A percentile compares a stretch with the other conserved stretches of the same genome.
Evolutionary conservation across 768 basidiomycete genomes (phyloP).

Genomic region (Symmetrospora coprosmae): DNA sequence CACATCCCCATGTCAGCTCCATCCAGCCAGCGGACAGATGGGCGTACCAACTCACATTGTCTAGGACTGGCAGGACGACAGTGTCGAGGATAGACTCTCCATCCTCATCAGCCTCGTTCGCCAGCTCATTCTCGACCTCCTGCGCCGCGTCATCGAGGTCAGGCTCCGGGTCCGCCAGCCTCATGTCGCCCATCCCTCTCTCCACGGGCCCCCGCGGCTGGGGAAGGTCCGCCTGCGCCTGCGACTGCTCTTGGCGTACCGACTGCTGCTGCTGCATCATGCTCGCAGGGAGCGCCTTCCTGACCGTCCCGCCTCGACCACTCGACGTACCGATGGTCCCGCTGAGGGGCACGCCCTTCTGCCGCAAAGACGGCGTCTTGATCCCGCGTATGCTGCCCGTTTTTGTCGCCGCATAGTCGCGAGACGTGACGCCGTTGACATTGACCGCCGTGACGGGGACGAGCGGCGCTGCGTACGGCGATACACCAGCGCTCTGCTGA

Average conservation of each 20-base stretch:
- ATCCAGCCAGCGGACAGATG: no score
- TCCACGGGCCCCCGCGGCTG: no score
- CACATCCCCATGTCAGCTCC: neutral
- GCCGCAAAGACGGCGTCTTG: neutral
- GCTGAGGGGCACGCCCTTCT: neutral
- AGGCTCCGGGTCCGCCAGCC: neutral
- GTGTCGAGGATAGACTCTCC: slow-evolving; percentile 64
- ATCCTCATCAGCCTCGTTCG: slow-evolving; percentile 25
- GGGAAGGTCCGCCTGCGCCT: no score
- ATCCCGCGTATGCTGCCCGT: neutral
- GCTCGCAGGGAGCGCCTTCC: neutral
- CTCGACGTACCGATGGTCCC: neutral
- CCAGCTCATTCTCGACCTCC: neutral
- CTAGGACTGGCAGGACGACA: slow-evolving; percentile 87
- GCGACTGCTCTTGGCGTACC: slow-evolving; percentile 15
- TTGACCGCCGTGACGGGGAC: slow-evolving; percentile 7
- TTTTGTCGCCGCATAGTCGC: slow-evolving; percentile 19
- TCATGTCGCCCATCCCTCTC: slow-evolving; percentile 22
- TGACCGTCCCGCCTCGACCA: slow-evolving; percentile 18
- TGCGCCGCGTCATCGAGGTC: neutral
- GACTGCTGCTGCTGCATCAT: slow-evolving; percentile 13
- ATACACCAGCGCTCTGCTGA: neutral
- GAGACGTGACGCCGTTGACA: slow-evolving; percentile 17
- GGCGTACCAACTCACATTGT: slow-evolving; percentile 53
- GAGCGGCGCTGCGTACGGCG: neutral